Base-by-base conservation (phyloP, 352 stramenopile species). In the Albugo laibachii region DNA sequence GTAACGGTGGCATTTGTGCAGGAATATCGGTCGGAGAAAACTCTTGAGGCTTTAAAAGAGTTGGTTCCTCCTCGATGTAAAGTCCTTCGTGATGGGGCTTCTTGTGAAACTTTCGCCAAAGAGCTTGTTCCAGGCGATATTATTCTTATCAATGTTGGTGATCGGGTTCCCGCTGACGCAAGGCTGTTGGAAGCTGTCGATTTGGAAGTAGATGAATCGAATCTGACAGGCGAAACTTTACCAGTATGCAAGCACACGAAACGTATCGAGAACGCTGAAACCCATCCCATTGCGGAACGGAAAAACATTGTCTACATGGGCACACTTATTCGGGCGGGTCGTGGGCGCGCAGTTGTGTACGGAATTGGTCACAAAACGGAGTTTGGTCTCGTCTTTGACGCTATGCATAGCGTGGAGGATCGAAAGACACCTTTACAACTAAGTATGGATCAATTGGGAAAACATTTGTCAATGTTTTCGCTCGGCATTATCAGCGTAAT, bases 271-370 rank as follows among this genome's bases (percentile, higher is more conserved):
- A 68, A 80, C 20, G 78, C 68, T 24, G 69, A 85, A 24, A n/a
- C 66, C 39, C 70, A 84, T 20, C 61, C 73, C 13, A 65, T 89
- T 36, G 74, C 77, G 6, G 77, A 89, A 45, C 65, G 74, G 18
- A 86, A 85, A 48, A 76, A 98, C 61, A 74, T 98, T 27, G 67
- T 95, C 12, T 99, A 98, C 70, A 95, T 96, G 74, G 93, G 93
- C 21, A 98, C 93, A 16, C 69, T 98, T 14, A 84, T 98, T 20
- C 89, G 82, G 31, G 68, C 65, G 13, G 95, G 95, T 4, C 71
- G 86, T 18, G 93, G 79, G n/a, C 71, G 80, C 48, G 94, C 87
- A 11, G 60, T 99, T 0, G 94, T 99, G 13, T 72, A 95, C 42
- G 78, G 82, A 13, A 97, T 92, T n/a, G 95, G 93, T 20, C 63